phyloP scores from a whole-genome alignment of 441 rosid species.

The Mallotus japonicus region DNA sequence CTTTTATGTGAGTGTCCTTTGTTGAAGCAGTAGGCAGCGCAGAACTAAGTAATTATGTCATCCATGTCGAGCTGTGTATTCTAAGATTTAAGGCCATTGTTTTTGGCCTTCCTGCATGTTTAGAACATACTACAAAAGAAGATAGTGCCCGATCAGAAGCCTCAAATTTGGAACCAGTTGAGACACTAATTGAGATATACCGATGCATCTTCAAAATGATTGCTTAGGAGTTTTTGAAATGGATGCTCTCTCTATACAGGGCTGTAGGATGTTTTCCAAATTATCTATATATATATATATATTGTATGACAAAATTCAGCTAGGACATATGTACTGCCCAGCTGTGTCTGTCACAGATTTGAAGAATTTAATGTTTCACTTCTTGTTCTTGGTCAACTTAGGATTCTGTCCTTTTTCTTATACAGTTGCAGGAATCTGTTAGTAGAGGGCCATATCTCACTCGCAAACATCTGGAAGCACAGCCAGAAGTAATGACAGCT shows the following conservation, averaged over 20 bases:
- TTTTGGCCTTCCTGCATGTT: not conserved
- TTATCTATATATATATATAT: no score
- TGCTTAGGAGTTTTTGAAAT: not conserved
- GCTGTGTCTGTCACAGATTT: no score
- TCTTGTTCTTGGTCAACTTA: not conserved
- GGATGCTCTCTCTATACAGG: not conserved
- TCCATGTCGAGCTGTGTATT: no score
- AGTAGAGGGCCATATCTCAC: conserved; percentile 68
- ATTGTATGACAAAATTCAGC: no score
- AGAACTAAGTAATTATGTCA: no score
- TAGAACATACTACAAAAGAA: no score
- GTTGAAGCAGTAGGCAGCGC: not conserved
- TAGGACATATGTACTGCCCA: no score
- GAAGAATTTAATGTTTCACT: not conserved
- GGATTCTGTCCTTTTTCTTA: not conserved
- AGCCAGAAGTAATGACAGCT: conserved; percentile 67
- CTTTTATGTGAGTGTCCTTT: not conserved
- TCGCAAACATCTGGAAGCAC: conserved; percentile 47
- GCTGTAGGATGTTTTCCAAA: not conserved
- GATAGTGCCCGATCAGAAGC: not conserved
- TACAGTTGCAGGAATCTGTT: conserved; percentile 85
- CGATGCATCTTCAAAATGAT: not conserved
- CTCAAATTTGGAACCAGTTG: not conserved
- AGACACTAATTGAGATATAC: not conserved
- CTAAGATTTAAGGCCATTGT: not conserved